Percentiles rank a stretch among this genome's conserved stretches.
These are phyloP conservation scores for Torulaspora globosa DNA, from an alignment of 1,139 yeast genomes.

Conservation along the genomic window DNA sequence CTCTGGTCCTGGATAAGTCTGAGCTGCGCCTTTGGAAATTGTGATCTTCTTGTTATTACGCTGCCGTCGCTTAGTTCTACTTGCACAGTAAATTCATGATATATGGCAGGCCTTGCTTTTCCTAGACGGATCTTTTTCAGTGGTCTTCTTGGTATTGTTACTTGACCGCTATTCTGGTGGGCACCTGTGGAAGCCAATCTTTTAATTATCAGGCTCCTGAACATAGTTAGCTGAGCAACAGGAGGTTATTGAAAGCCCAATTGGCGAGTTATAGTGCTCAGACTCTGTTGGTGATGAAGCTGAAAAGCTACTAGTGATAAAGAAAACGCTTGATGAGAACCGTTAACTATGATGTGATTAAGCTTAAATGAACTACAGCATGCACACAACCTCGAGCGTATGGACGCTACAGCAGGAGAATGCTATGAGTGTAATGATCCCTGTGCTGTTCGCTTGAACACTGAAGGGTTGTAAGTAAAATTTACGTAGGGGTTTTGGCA, in stretches of 20 bases:
- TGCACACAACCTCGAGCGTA: no score
- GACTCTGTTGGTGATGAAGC: background rate
- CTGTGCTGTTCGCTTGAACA: no score
- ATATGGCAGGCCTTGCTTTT: slow-evolving; percentile 87
- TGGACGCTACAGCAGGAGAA: no score
- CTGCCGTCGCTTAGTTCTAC: slow-evolving; percentile 94
- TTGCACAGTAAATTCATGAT: slow-evolving; percentile 79
- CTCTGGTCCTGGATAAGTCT: slow-evolving; percentile 87
- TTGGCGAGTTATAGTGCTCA: background rate
- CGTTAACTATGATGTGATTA: background rate
- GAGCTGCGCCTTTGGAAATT: slow-evolving; percentile 82
- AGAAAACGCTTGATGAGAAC: background rate
- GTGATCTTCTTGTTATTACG: slow-evolving; percentile 75
- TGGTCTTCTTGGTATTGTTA: slow-evolving; percentile 39
- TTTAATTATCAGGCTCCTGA: slow-evolving; percentile 15
- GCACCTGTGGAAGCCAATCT: slow-evolving; percentile 31
- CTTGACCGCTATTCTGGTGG: slow-evolving; percentile 29
- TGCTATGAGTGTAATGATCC: no score
- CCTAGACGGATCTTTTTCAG: slow-evolving; percentile 47
- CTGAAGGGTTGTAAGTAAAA: no score
- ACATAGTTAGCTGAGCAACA: slow-evolving; percentile 3
- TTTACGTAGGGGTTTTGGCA: no score
- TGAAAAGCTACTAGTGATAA: background rate
- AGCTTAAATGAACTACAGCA: no score
- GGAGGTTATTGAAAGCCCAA: background rate